These are phyloP conservation scores for Onygenales sp. DNA, from an alignment of 2,329 filamentous ascomycete species.

Conservation along the genomic window DNA sequence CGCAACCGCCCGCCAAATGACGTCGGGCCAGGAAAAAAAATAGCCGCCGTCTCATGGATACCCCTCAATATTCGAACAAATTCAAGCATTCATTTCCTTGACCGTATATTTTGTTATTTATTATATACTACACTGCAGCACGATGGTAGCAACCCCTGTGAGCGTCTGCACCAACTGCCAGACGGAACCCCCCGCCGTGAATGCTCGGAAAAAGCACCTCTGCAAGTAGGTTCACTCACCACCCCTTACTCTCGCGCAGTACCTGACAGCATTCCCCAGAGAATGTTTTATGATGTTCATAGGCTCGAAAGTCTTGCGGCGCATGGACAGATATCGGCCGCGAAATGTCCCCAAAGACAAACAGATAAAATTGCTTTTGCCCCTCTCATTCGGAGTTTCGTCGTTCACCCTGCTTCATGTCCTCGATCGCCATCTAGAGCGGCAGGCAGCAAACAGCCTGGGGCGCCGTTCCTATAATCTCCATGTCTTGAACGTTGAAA, in stretches of 20 bases:
- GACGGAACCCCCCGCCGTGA: conserved; percentile 4
- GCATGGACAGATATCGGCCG: conserved; percentile 56
- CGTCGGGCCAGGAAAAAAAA: background rate
- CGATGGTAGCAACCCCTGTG: conserved; percentile 2
- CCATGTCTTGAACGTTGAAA: conserved; percentile 28
- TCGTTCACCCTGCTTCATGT: conserved; percentile 70
- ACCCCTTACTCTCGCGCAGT: background rate
- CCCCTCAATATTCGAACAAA: background rate
- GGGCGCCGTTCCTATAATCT: conserved; percentile 60
- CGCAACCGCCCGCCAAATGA: background rate
- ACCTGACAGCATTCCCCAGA: conserved; percentile 31
- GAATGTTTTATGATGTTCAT: conserved; percentile 73
- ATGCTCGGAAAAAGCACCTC: conserved; percentile 7
- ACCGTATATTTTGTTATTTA: background rate
- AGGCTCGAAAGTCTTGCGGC: conserved; percentile 68
- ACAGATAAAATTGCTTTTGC: conserved; percentile 56
- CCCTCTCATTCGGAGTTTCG: conserved; percentile 73
- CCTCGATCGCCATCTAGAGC: conserved; percentile 58
- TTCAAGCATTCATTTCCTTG: background rate
- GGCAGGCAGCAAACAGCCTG: conserved; percentile 52
- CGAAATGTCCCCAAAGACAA: conserved; percentile 27
- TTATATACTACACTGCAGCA: background rate
- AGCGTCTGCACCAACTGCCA: conserved; percentile 20
- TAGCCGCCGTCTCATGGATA: background rate
- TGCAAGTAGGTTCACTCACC: conserved; percentile 9